Evolutionary conservation across 2,329 filamentous ascomycete species (phyloP).

Genomic region (Sarocladiaceae sp.): DNA sequence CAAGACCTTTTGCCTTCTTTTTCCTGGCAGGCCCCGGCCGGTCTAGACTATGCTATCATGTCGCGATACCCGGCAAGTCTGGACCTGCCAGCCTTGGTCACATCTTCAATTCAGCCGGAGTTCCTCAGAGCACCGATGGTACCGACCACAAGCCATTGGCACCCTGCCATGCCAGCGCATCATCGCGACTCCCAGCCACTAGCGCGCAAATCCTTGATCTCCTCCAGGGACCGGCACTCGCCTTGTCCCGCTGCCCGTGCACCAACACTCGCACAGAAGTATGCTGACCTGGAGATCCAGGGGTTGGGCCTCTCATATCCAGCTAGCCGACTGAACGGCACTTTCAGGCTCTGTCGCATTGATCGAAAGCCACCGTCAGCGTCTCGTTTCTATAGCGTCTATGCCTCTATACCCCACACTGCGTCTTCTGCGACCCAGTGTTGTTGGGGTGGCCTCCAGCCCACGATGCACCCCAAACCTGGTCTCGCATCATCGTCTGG

Average conservation of each 20-base stretch:
- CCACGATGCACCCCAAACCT: slow-evolving; percentile 1
- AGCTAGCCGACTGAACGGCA: not conserved
- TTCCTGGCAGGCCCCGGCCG: not conserved
- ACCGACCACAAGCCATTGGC: not conserved
- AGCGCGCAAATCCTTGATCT: not conserved
- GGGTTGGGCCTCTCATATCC: too few relatives aligned
- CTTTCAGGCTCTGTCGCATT: not conserved
- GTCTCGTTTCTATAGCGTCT: not conserved
- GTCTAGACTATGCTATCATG: not conserved
- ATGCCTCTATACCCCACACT: not conserved
- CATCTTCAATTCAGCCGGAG: not conserved
- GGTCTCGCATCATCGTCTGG: slow-evolving; percentile 4
- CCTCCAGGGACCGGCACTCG: not conserved
- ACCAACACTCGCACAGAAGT: too few relatives aligned
- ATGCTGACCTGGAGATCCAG: too few relatives aligned
- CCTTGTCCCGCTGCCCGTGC: not conserved
- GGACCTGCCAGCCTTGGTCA: not conserved
- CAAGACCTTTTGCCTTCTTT: too few relatives aligned
- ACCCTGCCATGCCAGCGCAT: slow-evolving; percentile 4
- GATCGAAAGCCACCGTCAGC: not conserved
- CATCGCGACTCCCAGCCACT: not conserved
- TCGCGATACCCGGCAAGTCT: not conserved
- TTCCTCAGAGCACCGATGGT: not conserved
- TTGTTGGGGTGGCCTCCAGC: not conserved
- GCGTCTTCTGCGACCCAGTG: not conserved